Conservation (phyloP, 2,329 filamentous ascomycete genomes). For the Hymenoscyphus repandus region DNA sequence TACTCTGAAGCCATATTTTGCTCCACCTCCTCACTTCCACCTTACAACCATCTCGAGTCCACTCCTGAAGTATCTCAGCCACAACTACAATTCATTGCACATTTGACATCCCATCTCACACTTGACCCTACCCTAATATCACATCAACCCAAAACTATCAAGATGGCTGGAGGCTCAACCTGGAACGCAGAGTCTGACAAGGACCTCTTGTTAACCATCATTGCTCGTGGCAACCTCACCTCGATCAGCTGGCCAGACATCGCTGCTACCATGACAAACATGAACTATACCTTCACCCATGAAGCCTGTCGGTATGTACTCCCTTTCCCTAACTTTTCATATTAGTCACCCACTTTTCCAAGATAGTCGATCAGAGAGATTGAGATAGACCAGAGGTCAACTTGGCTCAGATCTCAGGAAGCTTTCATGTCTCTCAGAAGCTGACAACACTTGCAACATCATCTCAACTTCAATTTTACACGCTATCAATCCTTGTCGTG, state of each 20-base stretch:
- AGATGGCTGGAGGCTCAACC: slow-evolving; percentile 12
- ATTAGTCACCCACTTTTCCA: neutral
- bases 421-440: neutral
- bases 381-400: no score
- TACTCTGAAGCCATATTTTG: no score
- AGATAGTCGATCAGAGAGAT: neutral
- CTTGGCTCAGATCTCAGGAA: neutral
- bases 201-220: slow-evolving; percentile 28
- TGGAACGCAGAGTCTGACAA: slow-evolving; percentile 27
- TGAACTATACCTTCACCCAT: slow-evolving; percentile 24
- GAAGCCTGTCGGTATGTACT: slow-evolving; percentile 29
- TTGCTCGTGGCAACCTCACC: slow-evolving; percentile 23
- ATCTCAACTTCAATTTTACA: neutral
- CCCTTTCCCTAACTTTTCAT: neutral
- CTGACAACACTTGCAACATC: neutral
- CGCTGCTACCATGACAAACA: slow-evolving; percentile 15
- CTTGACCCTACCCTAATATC: neutral
- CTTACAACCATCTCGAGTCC: neutral
- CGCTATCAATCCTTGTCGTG: neutral
- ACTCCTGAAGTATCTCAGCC: neutral
- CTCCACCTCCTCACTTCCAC: neutral
- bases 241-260: slow-evolving; percentile 23
- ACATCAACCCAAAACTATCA: slow-evolving; percentile 1
- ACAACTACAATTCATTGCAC: no score
- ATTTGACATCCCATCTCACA: neutral